These are phyloP conservation scores for Boletus hoseneyae DNA, from an alignment of 1,284 basidiomycete genomes.

Conservation along the genomic window DNA sequence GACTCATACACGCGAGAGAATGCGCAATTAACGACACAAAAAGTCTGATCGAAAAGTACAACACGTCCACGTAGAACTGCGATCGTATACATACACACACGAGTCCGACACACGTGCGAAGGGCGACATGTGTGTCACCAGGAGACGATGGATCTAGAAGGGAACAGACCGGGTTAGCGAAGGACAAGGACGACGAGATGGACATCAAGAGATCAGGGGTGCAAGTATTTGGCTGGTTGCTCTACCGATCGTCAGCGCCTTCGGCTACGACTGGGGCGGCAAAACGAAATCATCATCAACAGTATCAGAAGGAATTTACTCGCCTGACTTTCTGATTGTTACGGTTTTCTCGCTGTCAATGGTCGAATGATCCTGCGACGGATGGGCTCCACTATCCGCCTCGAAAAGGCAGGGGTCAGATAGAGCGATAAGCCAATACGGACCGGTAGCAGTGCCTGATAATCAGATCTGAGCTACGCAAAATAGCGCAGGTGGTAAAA, in stretches of 20 bases:
- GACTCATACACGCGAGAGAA: slow-evolving; percentile 46
- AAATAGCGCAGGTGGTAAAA: neutral
- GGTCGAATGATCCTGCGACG: slow-evolving; percentile 25
- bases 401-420: slow-evolving; percentile 72
- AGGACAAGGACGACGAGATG: neutral
- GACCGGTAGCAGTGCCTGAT: slow-evolving; percentile 63
- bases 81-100: neutral
- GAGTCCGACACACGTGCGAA: slow-evolving; percentile 3
- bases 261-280: slow-evolving; percentile 36
- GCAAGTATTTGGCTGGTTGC: slow-evolving; percentile 35
- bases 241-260: slow-evolving; percentile 33
- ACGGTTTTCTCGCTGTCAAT: slow-evolving; percentile 16
- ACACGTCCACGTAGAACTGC: neutral
- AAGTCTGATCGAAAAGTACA: slow-evolving; percentile 20
- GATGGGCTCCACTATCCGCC: slow-evolving; percentile 60
- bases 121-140: no score
- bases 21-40: slow-evolving; percentile 29
- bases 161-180: slow-evolving; percentile 11
- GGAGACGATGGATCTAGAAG: slow-evolving; percentile 3
- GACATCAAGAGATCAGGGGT: slow-evolving; percentile 24
- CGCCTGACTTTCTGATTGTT: slow-evolving; percentile 8
- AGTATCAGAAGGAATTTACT: slow-evolving; percentile 3
- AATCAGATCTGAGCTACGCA: slow-evolving; percentile 5
- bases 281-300: slow-evolving; percentile 34
- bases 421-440: slow-evolving; percentile 76